Conservation (phyloP, 2,329 filamentous ascomycete genomes). For the Colletotrichum liaoningense region DNA sequence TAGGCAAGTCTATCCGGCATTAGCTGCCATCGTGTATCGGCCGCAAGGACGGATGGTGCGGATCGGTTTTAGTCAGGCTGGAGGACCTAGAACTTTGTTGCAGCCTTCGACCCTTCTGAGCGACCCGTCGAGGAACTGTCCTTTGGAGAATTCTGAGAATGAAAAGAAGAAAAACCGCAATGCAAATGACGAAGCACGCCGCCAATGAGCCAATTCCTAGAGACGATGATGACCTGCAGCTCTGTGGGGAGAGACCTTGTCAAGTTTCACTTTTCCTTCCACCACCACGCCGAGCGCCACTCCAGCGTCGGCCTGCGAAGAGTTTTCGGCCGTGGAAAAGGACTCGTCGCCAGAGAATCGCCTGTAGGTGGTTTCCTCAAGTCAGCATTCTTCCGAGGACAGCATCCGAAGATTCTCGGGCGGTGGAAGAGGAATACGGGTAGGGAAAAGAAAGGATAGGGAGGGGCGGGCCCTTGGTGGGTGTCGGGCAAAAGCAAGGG, state of each 20-base stretch:
- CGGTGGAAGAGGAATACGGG: background rate
- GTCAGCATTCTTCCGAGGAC: conserved; percentile 27
- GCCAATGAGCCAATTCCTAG: conserved; percentile 30
- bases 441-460: conserved; percentile 12
- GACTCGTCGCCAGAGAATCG: conserved; percentile 38
- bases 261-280: conserved; percentile 33
- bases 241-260: conserved; percentile 23
- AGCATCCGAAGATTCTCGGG: background rate
- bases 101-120: conserved; percentile 24
- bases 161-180: conserved; percentile 20
- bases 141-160: background rate
- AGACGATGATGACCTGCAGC: conserved; percentile 36
- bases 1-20: conserved; percentile 36
- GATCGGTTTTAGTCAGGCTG: conserved; percentile 31
- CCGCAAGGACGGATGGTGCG: conserved; percentile 33
- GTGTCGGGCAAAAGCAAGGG: conserved; percentile 12
- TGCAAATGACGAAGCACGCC: conserved; percentile 32
- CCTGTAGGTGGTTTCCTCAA: conserved; percentile 17
- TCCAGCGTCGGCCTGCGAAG: conserved; percentile 35
- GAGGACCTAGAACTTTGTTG: conserved; percentile 28
- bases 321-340: conserved; percentile 28
- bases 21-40: conserved; percentile 36
- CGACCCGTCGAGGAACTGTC: conserved; percentile 20
- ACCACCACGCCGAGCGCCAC: conserved; percentile 37
- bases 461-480: background rate